Percentiles rank a stretch among this genome's conserved stretches.
Evolutionary conservation across 129 eudicot species (phyloP).

Genomic region (Centaurea solstitialis): DNA sequence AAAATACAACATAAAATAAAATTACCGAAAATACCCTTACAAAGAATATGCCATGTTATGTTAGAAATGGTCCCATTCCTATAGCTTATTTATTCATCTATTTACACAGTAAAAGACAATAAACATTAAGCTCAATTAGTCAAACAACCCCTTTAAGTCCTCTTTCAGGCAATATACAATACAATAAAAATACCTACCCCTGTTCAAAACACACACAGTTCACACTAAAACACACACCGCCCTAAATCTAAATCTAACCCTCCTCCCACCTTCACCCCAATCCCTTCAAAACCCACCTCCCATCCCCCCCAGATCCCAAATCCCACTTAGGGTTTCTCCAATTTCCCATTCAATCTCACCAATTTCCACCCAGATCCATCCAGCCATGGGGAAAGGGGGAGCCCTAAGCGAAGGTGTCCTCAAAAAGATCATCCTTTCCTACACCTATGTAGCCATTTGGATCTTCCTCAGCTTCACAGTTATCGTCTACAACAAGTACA

Average conservation of each 20-base stretch:
- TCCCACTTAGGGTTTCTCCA: slow-evolving; percentile 10
- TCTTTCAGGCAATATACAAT: neutral
- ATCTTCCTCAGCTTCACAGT: slow-evolving; percentile 71
- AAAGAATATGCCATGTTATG: too few species aligned
- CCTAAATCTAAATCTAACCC: neutral
- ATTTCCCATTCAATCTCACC: slow-evolving; percentile 5
- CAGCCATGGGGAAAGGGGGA: slow-evolving; percentile 66
- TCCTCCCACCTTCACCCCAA: slow-evolving; percentile 5
- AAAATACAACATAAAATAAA: too few species aligned
- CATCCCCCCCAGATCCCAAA: slow-evolving; percentile 22
- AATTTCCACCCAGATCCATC: slow-evolving; percentile 10
- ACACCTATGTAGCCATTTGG: slow-evolving; percentile 75
- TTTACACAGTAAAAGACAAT: neutral
- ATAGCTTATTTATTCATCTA: neutral
- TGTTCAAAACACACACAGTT: neutral
- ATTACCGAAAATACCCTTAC: too few species aligned
- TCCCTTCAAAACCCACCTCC: slow-evolving; percentile 22
- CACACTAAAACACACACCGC: slow-evolving; percentile 21
- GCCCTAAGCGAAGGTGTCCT: slow-evolving; percentile 57
- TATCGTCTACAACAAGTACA: slow-evolving; percentile 82
- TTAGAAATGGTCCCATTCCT: too few species aligned
- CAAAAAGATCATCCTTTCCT: slow-evolving; percentile 58
- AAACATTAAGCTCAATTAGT: neutral
- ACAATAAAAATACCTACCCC: slow-evolving; percentile 14
- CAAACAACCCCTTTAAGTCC: neutral